Evolutionary conservation across 2,329 filamentous ascomycete genomes (phyloP).

Genomic region (Sarocladium kiliense): DNA sequence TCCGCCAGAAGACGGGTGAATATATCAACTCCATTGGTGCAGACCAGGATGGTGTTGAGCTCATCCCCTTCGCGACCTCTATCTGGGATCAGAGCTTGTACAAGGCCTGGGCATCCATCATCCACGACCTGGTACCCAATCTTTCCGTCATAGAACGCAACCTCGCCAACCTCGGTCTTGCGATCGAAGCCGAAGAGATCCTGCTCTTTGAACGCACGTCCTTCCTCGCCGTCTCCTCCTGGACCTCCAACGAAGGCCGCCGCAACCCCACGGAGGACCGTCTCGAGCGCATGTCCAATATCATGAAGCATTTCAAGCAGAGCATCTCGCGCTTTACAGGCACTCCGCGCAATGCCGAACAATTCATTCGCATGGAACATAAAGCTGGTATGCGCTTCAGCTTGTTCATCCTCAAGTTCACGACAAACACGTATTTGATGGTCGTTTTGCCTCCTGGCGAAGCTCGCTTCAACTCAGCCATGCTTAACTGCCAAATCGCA

Average conservation of each 20-base stretch:
- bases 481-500: constrained; percentile 85
- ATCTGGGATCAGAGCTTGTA: constrained; percentile 99
- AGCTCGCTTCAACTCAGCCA: constrained; percentile 82
- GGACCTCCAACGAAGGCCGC: constrained; percentile 69
- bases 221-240: constrained; percentile 92
- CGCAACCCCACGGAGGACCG: constrained; percentile 87
- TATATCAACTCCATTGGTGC: constrained; percentile 34
- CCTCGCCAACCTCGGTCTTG: constrained; percentile 72
- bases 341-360: constrained; percentile 74
- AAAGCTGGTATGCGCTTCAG: constrained; percentile 76
- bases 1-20: constrained; percentile 66
- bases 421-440: constrained; percentile 95
- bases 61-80: constrained; percentile 88
- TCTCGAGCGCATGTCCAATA: constrained; percentile 90
- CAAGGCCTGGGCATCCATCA: constrained; percentile 97
- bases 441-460: constrained; percentile 88
- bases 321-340: constrained; percentile 69
- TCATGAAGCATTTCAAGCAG: constrained; percentile 98
- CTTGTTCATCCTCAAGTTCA: constrained; percentile 92
- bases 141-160: constrained; percentile 82
- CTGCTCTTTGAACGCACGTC: constrained; percentile 93
- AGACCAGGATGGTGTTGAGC: constrained; percentile 43
- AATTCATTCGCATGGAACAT: constrained; percentile 76
- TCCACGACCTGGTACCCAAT: constrained; percentile 96
- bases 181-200: constrained; percentile 89